Percentiles rank a stretch among this genome's conserved stretches.
These are phyloP conservation scores for Rubus idaeus DNA, from an alignment of 306 rosid species.

Conservation along the genomic window DNA sequence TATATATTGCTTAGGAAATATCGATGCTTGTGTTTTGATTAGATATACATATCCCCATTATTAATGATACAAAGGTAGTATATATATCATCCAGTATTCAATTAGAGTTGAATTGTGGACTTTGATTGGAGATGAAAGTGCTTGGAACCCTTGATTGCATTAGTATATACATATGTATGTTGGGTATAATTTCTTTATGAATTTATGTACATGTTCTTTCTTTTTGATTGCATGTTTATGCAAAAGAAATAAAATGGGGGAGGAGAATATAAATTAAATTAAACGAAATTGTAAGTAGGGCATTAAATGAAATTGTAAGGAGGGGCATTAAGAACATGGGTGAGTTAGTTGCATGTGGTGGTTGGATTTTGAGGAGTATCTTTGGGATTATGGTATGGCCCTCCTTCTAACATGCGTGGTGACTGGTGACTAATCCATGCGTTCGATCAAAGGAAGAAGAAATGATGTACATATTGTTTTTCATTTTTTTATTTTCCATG, in stretches of 20 bases:
- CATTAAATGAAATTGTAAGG: conserved; percentile 14
- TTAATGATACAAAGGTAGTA: too few relatives aligned
- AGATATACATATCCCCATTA: background rate
- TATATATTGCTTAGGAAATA: conserved; percentile 5
- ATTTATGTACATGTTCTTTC: background rate
- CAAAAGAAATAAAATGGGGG: background rate
- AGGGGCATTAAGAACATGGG: conserved; percentile 48
- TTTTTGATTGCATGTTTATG: background rate
- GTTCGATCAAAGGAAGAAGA: background rate
- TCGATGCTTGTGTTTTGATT: conserved; percentile 24
- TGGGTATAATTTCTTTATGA: background rate
- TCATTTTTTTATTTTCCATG: background rate
- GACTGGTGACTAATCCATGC: background rate
- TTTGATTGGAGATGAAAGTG: conserved; percentile 35
- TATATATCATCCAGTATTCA: conserved; percentile 25
- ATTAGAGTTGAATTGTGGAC: background rate
- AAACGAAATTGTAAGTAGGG: conserved; percentile 7
- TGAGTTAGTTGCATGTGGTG: conserved; percentile 58
- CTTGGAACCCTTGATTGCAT: conserved; percentile 31
- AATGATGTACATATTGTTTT: background rate
- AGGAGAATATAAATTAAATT: background rate
- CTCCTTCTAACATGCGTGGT: conserved; percentile 58
- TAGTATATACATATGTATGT: background rate
- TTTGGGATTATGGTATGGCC: conserved; percentile 37
- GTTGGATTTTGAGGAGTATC: conserved; percentile 51